Conservation (phyloP, 2,329 filamentous ascomycete species). For the Aspergillus alliaceus region DNA sequence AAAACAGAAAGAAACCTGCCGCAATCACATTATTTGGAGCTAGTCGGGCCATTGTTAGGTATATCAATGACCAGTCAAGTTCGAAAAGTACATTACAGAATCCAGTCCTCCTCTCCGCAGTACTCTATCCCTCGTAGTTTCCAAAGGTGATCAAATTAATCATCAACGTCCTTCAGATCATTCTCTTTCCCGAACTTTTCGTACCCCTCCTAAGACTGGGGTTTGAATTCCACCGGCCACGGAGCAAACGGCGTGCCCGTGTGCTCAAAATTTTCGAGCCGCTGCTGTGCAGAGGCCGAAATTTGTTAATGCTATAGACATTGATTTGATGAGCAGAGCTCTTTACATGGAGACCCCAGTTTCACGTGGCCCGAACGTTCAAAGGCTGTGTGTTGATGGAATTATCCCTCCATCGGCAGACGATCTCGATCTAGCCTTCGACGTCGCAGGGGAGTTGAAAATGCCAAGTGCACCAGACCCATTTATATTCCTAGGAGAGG, state of each 20-base stretch:
- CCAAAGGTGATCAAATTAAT: background rate
- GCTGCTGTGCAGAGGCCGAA: conserved; percentile 18
- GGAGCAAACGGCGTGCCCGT: background rate
- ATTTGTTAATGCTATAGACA: conserved; percentile 39
- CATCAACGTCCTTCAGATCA: background rate
- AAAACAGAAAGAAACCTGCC: no score
- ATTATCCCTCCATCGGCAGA: conserved; percentile 52
- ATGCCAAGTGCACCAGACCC: background rate
- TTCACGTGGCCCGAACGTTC: conserved; percentile 55
- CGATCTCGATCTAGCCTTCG: conserved; percentile 24
- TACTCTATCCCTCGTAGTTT: no score
- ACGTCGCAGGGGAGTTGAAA: background rate
- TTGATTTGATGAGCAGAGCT: conserved; percentile 39
- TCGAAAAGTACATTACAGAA: no score
- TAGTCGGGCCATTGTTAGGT: background rate
- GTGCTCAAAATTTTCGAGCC: conserved; percentile 18
- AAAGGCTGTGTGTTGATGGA: conserved; percentile 61
- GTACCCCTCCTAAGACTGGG: background rate
- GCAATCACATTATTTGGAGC: background rate
- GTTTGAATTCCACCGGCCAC: background rate
- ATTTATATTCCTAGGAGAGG: conserved; percentile 37
- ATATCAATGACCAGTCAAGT: background rate
- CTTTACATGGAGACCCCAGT: conserved; percentile 43
- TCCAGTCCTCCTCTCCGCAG: no score
- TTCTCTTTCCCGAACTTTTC: background rate